Base-by-base conservation (phyloP, 768 basidiomycete species). In the Psilocybe azurescens region DNA sequence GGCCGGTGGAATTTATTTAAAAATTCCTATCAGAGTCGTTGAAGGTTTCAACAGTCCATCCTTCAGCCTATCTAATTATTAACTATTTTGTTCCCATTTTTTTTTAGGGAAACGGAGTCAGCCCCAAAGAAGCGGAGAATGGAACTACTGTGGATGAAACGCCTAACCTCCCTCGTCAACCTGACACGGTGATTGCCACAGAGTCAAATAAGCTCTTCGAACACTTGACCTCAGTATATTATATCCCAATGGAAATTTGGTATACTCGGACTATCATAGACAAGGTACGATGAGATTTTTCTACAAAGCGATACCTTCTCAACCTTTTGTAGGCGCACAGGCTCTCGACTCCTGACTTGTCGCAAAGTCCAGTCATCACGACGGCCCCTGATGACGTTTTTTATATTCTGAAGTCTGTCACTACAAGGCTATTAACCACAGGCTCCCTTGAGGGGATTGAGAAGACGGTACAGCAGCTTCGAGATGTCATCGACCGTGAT, bases 321-420 rank as follows among this genome's bases (percentile, higher is more conserved):
- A 18, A 29, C 10, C 54, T 56, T 16, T 24, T 52, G 10, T 66
- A 98, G 95, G 97, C 97, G 1, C 95, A 97, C 69, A 87, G 89
- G 28, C 80, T 97, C 47, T 93, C 97, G 28, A 86, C 80, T 13
- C 81, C 86, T 2, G 95, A 98, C 70, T 71, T 82, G 6, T 82
- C 88, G 1, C 84, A 89, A 59, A 77, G 68, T 44, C 93, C 84
- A 54, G 78, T 83, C 10, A 85, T 81, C 1, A 92, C 90, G 0
- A 94, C 93, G 0, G 88, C 87, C 0, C 93, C 94, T 0, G 97
- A 99, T 73, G 97, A 99, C 67, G 91, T 90, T 1, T 99, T 99
- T 77, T 99, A 97, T 76, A 90, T 99, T 60, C 80, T 99, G 61
- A 98, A 97, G 74, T 82, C 88, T 6, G 89, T 96, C 2, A 80